These are phyloP conservation scores for Suhomyces bokatorum DNA, from an alignment of 1,139 yeast species.

Conservation along the genomic window DNA sequence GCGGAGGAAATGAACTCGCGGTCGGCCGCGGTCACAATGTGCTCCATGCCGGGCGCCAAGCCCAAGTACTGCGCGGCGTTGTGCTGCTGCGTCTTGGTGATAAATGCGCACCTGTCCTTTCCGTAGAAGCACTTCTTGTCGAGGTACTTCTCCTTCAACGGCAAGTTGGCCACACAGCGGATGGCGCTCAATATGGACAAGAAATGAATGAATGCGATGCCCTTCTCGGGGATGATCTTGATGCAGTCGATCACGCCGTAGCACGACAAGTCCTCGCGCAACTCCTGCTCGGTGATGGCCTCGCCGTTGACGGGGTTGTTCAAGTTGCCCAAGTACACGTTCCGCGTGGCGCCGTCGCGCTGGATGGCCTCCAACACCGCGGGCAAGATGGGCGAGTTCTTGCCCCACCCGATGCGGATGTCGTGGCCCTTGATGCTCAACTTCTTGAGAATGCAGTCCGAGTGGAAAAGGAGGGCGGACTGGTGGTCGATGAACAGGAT, in stretches of 20 bases:
- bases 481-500: conserved; percentile 63
- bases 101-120: conserved; percentile 67
- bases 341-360: conserved; percentile 88
- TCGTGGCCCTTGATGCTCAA: conserved; percentile 58
- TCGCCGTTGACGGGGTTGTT: conserved; percentile 48
- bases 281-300: conserved; percentile 58
- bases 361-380: conserved; percentile 73
- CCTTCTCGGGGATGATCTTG: conserved; percentile 57
- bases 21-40: conserved; percentile 78
- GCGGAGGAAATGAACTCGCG: conserved; percentile 62
- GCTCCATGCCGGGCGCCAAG: conserved; percentile 86
- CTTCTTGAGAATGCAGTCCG: conserved; percentile 60
- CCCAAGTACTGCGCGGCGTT: conserved; percentile 96
- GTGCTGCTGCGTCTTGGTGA: conserved; percentile 93
- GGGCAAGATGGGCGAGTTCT: conserved; percentile 63
- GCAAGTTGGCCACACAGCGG: conserved; percentile 58
- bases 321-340: conserved; percentile 79
- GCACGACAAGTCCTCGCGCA: conserved; percentile 48
- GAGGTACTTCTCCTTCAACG: conserved; percentile 53
- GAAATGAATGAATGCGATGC: conserved; percentile 63
- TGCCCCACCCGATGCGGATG: conserved; percentile 69
- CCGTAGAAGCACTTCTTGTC: conserved; percentile 62
- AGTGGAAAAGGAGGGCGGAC: conserved; percentile 59
- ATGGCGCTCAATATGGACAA: conserved; percentile 58
- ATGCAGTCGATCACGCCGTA: conserved; percentile 60